A percentile compares a stretch with the other conserved stretches of the same genome.
Conservation (phyloP, 176 grass and related monocot genomes). For the Carex kokanica region DNA sequence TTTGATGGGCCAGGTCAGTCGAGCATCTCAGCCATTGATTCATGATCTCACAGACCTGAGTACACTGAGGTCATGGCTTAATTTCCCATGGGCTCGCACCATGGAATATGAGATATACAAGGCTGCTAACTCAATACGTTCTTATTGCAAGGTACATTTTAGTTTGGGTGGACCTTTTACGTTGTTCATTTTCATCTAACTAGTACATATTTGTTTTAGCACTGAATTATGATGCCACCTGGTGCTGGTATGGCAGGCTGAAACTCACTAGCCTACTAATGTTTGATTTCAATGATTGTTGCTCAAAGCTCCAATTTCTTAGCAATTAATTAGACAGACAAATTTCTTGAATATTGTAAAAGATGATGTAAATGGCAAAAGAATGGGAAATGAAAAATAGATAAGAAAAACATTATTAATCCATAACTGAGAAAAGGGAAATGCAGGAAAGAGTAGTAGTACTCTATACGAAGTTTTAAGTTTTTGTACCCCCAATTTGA, state of each 20-base stretch:
- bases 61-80: constrained; percentile 79
- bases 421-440: not conserved
- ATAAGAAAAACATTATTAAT: not conserved
- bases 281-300: not conserved
- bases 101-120: constrained; percentile 99
- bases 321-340: not conserved
- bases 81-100: constrained; percentile 57
- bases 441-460: not conserved
- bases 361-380: not conserved
- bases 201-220: not conserved
- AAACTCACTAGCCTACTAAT: not conserved
- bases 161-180: constrained; percentile 12
- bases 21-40: constrained; percentile 56
- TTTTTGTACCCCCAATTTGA: not conserved
- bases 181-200: not conserved
- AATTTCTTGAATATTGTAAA: constrained; percentile 14
- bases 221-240: not conserved
- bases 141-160: constrained; percentile 68
- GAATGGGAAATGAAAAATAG: not conserved
- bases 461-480: not conserved
- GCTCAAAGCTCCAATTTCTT: not conserved
- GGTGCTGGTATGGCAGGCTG: not conserved
- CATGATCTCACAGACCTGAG: constrained; percentile 81
- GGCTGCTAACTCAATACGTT: constrained; percentile 67
- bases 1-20: constrained; percentile 68